Base-by-base conservation (phyloP, 352 stramenopile genomes). In the Phytophthora kernoviae region DNA sequence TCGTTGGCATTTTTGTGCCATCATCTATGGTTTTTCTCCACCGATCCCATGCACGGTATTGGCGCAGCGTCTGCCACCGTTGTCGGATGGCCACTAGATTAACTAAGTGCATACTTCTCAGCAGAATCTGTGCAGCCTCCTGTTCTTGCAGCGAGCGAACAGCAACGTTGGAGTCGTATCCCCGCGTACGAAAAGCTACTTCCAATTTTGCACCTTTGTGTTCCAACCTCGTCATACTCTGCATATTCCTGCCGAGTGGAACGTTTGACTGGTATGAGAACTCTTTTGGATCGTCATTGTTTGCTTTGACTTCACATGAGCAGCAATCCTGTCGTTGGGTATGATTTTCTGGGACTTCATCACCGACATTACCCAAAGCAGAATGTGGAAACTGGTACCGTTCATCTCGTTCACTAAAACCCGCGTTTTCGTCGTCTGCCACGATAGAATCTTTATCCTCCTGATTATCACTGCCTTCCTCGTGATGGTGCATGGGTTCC, bases 11-110 rank as follows among this genome's bases (percentile, higher is more conserved):
- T 24, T 44, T 39, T 45, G 0, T 0, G 42, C 37, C 3, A 11
- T 41, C 4, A 0, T 32, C 1, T 15, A 4, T 41, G 15, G 17
- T 36, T 14, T 42, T 58, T 52, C 67, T 62, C 79, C 77, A 89
- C 3, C 41, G 56, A 18, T 70, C 51, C 4, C 83, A 65, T 0
- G 68, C 75, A 18, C 62, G 70, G 5, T 75, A 58, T 26, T 53
- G 62, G 1, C 39, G 36, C 18, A 79, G 46, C 15, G 48, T 56
- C 12, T 58, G 39, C 27, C 58, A 66, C 8, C 73, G 73, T 0
- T 58, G 60, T 15, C 59, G 60, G 17, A 75, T 70, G 8, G 51
- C 63, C 20, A 78, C 30, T 15, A 89, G 4, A 46, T 81, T 84
- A 42, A 77, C 58, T 14, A 88, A 30, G 12, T 69, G 20, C 6